Evolutionary conservation across 148 eudicot genomes (phyloP).

Genomic region (Heliamphora exappendiculata): DNA sequence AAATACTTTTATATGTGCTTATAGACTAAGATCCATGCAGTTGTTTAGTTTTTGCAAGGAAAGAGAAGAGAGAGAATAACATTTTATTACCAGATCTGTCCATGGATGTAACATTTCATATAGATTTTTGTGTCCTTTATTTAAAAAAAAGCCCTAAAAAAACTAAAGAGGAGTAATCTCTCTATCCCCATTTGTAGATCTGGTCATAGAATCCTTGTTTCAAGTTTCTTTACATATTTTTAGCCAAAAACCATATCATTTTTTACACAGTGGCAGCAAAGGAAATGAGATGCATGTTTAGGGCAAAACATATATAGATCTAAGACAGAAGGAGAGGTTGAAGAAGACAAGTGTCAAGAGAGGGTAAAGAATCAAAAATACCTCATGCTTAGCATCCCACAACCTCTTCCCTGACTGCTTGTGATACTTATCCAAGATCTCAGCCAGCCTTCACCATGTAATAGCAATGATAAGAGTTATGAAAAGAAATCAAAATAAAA

Average conservation of each 20-base stretch:
- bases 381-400: constrained; percentile 97
- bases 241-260: constrained; percentile 24
- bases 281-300: constrained; percentile 19
- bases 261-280: constrained; percentile 16
- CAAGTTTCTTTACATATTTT: constrained; percentile 24
- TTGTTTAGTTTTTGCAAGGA: constrained; percentile 13
- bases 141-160: constrained; percentile 14
- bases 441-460: constrained; percentile 37
- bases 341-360: no score
- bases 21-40: constrained; percentile 1
- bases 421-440: constrained; percentile 69
- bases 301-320: constrained; percentile 1
- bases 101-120: constrained; percentile 42
- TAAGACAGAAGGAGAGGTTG: neutral
- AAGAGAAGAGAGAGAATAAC: constrained; percentile 16
- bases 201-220: constrained; percentile 33
- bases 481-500: neutral
- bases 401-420: constrained; percentile 49
- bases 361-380: constrained; percentile 15
- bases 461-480: neutral
- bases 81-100: constrained; percentile 37
- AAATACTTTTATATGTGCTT: neutral
- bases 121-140: constrained; percentile 30
- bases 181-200: constrained; percentile 47
- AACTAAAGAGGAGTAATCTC: constrained; percentile 15